Percentiles rank a stretch among this genome's conserved stretches.
Evolutionary conservation across 306 rosid genomes (phyloP).

Genomic region (Sophora flavescens): DNA sequence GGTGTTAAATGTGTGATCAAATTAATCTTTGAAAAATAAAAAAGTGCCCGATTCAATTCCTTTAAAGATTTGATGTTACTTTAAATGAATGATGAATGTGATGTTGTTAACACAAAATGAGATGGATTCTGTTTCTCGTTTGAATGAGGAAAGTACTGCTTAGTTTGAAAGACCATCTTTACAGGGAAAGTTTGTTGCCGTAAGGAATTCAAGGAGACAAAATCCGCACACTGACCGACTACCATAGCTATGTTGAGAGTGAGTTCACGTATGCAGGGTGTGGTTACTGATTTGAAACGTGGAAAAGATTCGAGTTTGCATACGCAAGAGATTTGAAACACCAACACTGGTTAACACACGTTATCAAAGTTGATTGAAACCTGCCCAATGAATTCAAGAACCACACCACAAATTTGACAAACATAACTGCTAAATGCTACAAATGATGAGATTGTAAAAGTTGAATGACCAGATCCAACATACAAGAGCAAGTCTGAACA

Average conservation of each 20-base stretch:
- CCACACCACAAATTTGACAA: neutral
- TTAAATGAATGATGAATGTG: neutral
- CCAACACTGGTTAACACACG: neutral
- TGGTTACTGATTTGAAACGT: no score
- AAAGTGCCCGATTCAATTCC: neutral
- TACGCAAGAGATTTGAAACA: neutral
- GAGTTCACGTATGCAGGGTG: neutral
- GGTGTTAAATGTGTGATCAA: neutral
- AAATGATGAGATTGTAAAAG: neutral
- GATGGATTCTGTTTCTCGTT: neutral
- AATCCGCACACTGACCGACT: no score
- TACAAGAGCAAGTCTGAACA: neutral
- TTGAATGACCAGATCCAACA: neutral
- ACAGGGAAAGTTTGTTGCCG: no score
- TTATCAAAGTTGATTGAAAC: neutral
- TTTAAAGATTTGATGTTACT: neutral
- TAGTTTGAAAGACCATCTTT: no score
- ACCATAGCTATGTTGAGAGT: neutral
- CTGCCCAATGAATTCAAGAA: neutral
- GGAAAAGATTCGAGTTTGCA: no score
- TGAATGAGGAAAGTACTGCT: no score
- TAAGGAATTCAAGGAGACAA: no score
- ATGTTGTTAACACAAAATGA: neutral
- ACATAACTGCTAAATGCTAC: neutral
- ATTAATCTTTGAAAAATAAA: neutral